Evolutionary conservation across 495 filamentous ascomycete genomes (phyloP).

Genomic region (Podospora pseudocomata): DNA sequence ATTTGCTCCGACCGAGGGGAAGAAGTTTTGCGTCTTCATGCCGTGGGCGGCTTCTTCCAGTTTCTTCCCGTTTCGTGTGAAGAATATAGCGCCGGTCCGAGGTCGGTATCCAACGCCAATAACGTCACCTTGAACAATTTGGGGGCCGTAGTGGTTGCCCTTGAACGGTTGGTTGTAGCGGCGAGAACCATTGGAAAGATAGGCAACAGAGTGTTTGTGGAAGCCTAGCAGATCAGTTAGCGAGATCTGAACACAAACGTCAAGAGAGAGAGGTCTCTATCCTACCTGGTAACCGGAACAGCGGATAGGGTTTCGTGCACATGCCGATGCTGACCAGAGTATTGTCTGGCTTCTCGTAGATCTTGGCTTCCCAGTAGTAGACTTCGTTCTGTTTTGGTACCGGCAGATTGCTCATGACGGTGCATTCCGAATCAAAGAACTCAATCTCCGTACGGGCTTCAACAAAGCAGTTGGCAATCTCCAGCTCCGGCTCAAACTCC

Average conservation of each 20-base stretch:
- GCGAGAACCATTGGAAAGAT: constrained; percentile 79
- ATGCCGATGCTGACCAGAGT: constrained; percentile 85
- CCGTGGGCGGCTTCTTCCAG: constrained; percentile 93
- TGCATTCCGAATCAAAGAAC: constrained; percentile 97
- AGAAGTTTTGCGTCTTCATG: constrained; percentile 90
- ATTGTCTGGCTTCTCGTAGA: constrained; percentile 92
- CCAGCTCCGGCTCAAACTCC: constrained; percentile 97
- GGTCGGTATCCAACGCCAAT: constrained; percentile 95
- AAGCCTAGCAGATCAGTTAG: constrained; percentile 54
- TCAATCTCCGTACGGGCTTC: constrained; percentile 95
- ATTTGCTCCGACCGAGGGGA: constrained; percentile 91
- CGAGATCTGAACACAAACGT: neutral
- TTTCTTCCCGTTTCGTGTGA: constrained; percentile 96
- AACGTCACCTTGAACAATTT: constrained; percentile 87
- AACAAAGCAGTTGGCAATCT: constrained; percentile 98
- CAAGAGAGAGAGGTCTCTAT: neutral
- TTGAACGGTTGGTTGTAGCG: constrained; percentile 89
- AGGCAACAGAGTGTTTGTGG: constrained; percentile 88
- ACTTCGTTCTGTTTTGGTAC: constrained; percentile 98
- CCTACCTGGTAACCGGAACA: constrained; percentile 87
- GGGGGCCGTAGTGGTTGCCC: constrained; percentile 72
- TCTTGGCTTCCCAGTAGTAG: constrained; percentile 98
- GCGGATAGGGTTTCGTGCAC: constrained; percentile 92
- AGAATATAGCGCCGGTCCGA: constrained; percentile 91
- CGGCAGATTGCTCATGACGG: constrained; percentile 92